Evolutionary conservation across 1,284 basidiomycete genomes (phyloP), one percentile per base, ranked within the genome.

Genomic region (Meira nashicola): DNA sequence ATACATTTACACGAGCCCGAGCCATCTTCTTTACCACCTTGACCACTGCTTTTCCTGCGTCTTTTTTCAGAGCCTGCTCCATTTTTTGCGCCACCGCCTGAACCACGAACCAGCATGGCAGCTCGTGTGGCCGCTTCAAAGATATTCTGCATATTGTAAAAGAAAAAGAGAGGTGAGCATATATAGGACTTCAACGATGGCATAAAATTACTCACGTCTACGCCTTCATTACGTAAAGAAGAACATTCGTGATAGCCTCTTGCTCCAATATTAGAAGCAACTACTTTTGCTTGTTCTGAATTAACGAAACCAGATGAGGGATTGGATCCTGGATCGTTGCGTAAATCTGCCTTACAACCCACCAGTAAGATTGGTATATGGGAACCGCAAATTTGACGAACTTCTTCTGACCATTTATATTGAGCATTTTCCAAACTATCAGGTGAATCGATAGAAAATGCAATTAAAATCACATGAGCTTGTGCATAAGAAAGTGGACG

Each of bases 391-490:
- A 76, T 74, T 58, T 68, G 65, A 17, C 72, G 62, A 17, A 70
- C 70, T 60, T 73, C 70, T 51, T 74, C 72, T 79, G 93, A 95
- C 94, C 94, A 97, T 89, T 94, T 97, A 96, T 64, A 88, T 87
- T 17, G 87, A 85, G 17, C 93, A 80, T 97, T 97, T 70, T 97
- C 94, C 62, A 97, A 82, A 52, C 91, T 94, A 81, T 97, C 94
- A 28, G 92, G 92, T 19, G 92, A 92, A 80, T 97, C 94, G 77
- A 98, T 87, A 48, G 90, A 86, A 77, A 94, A 98, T 21, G 92
- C 93, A 75, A 98, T 97, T 66, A 98, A 85, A 79, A 98, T 96
- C 74, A 98, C 91, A 80, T 98, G 94, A 57, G 94, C 94, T 82
- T 95, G 92, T 51, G 92, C 92, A 80, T 97, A 97, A 25, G 92